Evolutionary conservation across 106 monocot genomes (phyloP), one percentile per base, ranked within the genome.

Genomic region (Acorus gramineus): DNA sequence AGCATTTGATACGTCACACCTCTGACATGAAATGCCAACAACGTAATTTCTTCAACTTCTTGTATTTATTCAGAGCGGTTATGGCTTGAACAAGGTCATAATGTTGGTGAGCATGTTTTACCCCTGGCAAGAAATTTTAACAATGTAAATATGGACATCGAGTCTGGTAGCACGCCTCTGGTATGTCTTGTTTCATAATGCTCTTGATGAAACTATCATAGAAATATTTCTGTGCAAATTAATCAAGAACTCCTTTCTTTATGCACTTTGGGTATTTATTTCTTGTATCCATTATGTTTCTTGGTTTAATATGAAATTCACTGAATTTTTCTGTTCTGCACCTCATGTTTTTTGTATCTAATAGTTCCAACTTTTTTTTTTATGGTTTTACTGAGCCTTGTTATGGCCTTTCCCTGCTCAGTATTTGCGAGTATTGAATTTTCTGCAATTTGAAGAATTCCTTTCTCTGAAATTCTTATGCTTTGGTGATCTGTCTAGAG

Each of bases 101-200:
- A 92, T 74, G 75, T 98, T 63, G 96, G 96, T 5, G 96, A 98
- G 69, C 96, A 91, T 72, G 83, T 98, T 47, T 77, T 98, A 52
- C 96, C 96, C 62, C 65, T 98, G 69, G 96, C 96, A 56, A 82
- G 91, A 77, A 91, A 85, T 75, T 98, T 98, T 59, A 85, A 91
- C 57, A 69, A 73, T 14, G 12, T 68, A 47, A 85, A 43, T 73
- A 46, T 66, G 14, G 91, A 91, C 76, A 44, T 91, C 5, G 96
- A 98, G 76, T 73, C 84, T 66, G 71, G 70, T 73, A 83, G 44
- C 43, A 50, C 47, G 49, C 51, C 65, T 4, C 50, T 61, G 82
- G 93, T 86, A 73, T 64, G 66, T 69, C 43, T 46, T 28, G 28
- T 1, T 28, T 28, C 28, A 28, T 28, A 28, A 28, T 28, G 28